A percentile compares a stretch with the other conserved stretches of the same genome.
These are phyloP conservation scores for Stagonosporopsis cucurbitacearum DNA, from an alignment of 2,329 filamentous ascomycete genomes.

Conservation along the genomic window DNA sequence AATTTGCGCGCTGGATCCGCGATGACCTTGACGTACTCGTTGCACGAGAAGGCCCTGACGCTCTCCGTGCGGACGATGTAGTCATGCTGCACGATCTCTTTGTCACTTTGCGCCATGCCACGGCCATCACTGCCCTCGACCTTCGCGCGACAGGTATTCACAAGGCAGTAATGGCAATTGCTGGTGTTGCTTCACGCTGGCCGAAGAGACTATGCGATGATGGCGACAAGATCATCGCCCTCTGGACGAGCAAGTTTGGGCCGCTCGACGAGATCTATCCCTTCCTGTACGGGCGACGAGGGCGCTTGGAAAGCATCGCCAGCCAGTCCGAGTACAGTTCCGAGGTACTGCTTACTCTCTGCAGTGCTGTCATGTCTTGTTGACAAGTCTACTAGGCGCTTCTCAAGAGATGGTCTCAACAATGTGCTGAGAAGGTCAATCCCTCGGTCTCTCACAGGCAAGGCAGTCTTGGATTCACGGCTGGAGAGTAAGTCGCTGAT, in stretches of 20 bases:
- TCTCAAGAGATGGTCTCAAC: constrained; percentile 41
- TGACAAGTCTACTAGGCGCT: constrained; percentile 34
- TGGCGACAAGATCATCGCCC: constrained; percentile 51
- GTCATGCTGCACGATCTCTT: constrained; percentile 54
- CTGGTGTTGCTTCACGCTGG: constrained; percentile 56
- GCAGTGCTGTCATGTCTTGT: neutral
- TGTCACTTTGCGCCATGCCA: constrained; percentile 26
- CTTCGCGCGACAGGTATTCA: constrained; percentile 56
- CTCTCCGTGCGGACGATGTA: constrained; percentile 53
- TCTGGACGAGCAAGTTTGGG: constrained; percentile 51
- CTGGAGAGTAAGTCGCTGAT: constrained; percentile 51
- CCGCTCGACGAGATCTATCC: constrained; percentile 48
- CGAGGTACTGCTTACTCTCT: constrained; percentile 35
- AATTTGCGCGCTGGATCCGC: constrained; percentile 54
- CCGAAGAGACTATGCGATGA: constrained; percentile 53
- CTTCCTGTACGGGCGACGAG: constrained; percentile 53
- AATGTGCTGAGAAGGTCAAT: constrained; percentile 40
- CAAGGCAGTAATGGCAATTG: constrained; percentile 51
- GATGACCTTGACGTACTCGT: constrained; percentile 56
- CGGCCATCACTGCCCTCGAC: constrained; percentile 41
- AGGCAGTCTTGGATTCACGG: constrained; percentile 54
- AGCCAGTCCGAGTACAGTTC: constrained; percentile 47
- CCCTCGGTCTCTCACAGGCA: constrained; percentile 42
- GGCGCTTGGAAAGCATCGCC: constrained; percentile 53
- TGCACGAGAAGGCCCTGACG: constrained; percentile 54